These are phyloP conservation scores for Orbilia oligospora DNA, from an alignment of 2,329 filamentous ascomycete genomes.

Conservation along the genomic window DNA sequence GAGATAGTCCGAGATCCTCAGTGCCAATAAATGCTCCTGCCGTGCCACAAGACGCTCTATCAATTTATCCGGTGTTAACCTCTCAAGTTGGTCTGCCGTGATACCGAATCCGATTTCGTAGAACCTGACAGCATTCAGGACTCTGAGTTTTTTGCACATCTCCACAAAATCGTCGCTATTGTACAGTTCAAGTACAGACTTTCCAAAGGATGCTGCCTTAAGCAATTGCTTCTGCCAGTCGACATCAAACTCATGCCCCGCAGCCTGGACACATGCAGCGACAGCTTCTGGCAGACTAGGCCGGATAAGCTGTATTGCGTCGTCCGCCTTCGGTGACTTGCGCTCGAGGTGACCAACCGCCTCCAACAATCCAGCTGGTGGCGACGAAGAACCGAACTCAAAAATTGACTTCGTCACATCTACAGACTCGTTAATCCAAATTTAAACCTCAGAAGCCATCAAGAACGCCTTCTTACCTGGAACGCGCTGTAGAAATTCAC, in stretches of 20 bases:
- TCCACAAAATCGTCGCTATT: constrained; percentile 99
- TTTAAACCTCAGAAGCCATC: neutral
- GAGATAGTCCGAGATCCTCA: constrained; percentile 89
- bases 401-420: constrained; percentile 90
- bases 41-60: constrained; percentile 87
- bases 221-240: constrained; percentile 96
- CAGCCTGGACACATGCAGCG: constrained; percentile 91
- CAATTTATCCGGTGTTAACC: constrained; percentile 89
- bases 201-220: constrained; percentile 97
- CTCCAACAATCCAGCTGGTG: constrained; percentile 92
- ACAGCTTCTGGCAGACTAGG: constrained; percentile 91
- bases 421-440: constrained; percentile 62
- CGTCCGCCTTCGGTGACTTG: constrained; percentile 96
- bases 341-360: constrained; percentile 91
- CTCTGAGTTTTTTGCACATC: constrained; percentile 93
- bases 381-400: constrained; percentile 85
- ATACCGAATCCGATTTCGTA: constrained; percentile 91
- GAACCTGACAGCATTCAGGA: constrained; percentile 91
- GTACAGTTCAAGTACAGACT: constrained; percentile 96
- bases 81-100: constrained; percentile 87
- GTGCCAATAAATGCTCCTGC: constrained; percentile 89
- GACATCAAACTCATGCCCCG: constrained; percentile 89
- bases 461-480: constrained; percentile 70
- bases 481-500: constrained; percentile 96
- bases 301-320: constrained; percentile 95